Conservation (phyloP, 345 rosid genomes). For the Cochlearia excelsa region DNA sequence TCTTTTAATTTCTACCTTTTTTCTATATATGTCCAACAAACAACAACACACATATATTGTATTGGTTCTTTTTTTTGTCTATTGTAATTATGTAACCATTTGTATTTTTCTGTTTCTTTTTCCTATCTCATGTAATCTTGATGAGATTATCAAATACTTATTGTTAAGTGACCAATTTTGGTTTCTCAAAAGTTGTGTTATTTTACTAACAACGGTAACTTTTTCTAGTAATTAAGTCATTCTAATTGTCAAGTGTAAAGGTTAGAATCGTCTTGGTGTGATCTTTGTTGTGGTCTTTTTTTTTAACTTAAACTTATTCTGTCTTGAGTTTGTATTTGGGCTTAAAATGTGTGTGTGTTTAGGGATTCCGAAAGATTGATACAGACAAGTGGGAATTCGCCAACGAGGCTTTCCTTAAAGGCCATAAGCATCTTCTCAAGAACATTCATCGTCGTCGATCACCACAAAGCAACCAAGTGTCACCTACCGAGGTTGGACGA, state of each 20-base stretch:
- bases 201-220: too few species aligned
- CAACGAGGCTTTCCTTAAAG: constrained; percentile 76
- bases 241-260: neutral
- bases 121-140: too few species aligned
- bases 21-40: constrained; percentile 17
- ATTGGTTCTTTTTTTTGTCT: too few species aligned
- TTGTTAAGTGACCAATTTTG: too few species aligned
- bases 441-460: constrained; percentile 82
- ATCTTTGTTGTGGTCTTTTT: neutral
- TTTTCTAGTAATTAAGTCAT: neutral
- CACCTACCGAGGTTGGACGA: constrained; percentile 51
- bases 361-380: constrained; percentile 85
- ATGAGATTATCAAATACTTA: too few species aligned
- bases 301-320: constrained; percentile 8
- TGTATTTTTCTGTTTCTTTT: too few species aligned
- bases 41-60: too few species aligned
- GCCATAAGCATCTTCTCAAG: constrained; percentile 76
- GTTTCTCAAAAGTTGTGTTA: neutral
- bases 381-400: constrained; percentile 95
- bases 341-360: constrained; percentile 39
- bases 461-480: constrained; percentile 54
- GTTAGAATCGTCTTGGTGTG: constrained; percentile 11
- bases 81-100: too few species aligned
- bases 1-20: neutral
- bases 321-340: constrained; percentile 34